A percentile compares a stretch with the other conserved stretches of the same genome.
Conservation (phyloP, 305 asterid species). For the Solanum hybrid region DNA sequence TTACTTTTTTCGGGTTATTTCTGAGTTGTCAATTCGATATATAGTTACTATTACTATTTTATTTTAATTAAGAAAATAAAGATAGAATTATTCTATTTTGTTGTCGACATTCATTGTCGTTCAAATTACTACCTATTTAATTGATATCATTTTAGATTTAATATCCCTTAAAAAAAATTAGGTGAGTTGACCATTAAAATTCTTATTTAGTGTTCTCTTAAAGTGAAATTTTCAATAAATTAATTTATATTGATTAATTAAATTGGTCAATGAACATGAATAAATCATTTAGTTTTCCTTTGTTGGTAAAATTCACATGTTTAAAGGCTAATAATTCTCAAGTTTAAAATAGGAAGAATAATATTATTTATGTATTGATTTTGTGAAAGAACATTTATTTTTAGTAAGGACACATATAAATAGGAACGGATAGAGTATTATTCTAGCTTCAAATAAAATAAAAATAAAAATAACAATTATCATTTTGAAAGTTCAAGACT, state of each 20-base stretch:
- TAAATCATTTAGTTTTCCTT: neutral
- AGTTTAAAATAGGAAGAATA: neutral
- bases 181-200: neutral
- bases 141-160: no score
- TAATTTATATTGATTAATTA: no score
- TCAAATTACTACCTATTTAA: neutral
- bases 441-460: neutral
- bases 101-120: neutral
- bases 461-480: no score
- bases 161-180: no score
- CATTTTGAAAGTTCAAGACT: neutral
- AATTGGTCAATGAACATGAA: no score
- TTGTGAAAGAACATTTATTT: neutral
- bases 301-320: neutral
- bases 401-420: no score
- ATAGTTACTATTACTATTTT: neutral
- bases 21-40: neutral
- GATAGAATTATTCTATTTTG: neutral
- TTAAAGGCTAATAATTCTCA: neutral
- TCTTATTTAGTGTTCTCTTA: accelerated
- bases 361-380: no score
- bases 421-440: neutral
- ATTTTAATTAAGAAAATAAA: neutral
- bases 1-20: neutral
- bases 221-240: neutral